These are phyloP conservation scores for Hamamelis virginiana DNA, from an alignment of 164 flowering plant species.

Conservation along the genomic window DNA sequence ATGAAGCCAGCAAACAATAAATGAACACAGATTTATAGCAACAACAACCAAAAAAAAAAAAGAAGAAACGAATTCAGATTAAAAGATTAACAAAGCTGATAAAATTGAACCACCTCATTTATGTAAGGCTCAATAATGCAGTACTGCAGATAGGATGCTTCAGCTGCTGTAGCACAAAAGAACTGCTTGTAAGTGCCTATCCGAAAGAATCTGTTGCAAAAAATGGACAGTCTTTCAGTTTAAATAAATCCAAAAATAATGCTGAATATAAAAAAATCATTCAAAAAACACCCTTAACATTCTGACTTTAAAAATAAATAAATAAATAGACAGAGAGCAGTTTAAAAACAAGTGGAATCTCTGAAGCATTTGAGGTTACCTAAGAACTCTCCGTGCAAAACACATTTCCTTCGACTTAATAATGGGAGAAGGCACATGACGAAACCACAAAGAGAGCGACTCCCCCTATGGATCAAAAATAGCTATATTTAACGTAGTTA, in stretches of 20 bases:
- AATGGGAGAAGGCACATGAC: constrained; percentile 38
- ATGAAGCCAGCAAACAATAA: background rate
- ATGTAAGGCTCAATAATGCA: constrained; percentile 71
- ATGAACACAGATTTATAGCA: background rate
- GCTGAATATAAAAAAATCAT: background rate
- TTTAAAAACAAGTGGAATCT: background rate
- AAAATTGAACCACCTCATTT: constrained; percentile 47
- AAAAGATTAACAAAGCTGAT: background rate
- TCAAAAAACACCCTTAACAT: background rate
- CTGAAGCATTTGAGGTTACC: constrained; percentile 32
- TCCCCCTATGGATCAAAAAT: constrained; percentile 52
- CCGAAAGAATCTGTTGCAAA: constrained; percentile 45
- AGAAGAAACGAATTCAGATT: background rate
- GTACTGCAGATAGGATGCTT: constrained; percentile 73
- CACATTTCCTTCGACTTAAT: constrained; percentile 68
- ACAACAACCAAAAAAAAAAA: background rate
- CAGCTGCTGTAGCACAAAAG: constrained; percentile 45
- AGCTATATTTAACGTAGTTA: constrained; percentile 1
- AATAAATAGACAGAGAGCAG: too few relatives aligned
- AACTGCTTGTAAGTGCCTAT: constrained; percentile 68
- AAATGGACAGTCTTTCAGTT: constrained; percentile 5
- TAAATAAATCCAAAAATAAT: background rate
- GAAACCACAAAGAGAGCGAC: constrained; percentile 74
- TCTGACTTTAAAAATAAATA: too few relatives aligned
- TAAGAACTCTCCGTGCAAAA: constrained; percentile 65